Conservation (phyloP, 352 stramenopile genomes). For the Phytophthora cajani region DNA sequence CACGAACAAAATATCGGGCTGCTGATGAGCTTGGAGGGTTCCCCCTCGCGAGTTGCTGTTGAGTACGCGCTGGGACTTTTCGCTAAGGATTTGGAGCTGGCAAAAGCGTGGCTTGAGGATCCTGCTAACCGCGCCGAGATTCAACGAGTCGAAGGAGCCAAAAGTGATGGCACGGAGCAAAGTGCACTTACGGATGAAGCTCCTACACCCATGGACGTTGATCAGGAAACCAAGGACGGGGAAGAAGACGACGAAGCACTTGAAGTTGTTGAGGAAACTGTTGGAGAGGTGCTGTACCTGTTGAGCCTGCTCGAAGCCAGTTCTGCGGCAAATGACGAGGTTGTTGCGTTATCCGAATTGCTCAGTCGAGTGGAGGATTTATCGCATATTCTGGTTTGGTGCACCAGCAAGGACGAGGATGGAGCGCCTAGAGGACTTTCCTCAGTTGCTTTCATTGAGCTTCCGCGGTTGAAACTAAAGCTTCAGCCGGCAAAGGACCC, state of each 20-base stretch:
- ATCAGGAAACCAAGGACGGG: slow-evolving; percentile 59
- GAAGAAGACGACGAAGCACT: slow-evolving; percentile 58
- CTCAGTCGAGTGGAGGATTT: slow-evolving; percentile 96
- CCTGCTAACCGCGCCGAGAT: slow-evolving; percentile 71
- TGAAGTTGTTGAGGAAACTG: slow-evolving; percentile 64
- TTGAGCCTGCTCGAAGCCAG: slow-evolving; percentile 93
- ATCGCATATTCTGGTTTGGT: slow-evolving; percentile 98
- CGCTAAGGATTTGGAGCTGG: slow-evolving; percentile 65
- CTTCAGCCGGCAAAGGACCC: slow-evolving; percentile 80
- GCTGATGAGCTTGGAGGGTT: slow-evolving; percentile 68
- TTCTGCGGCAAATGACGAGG: slow-evolving; percentile 45
- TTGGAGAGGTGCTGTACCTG: slow-evolving; percentile 88
- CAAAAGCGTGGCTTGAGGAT: slow-evolving; percentile 70
- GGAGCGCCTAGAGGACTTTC: slow-evolving; percentile 11
- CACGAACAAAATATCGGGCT: slow-evolving; percentile 74
- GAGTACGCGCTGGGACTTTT: slow-evolving; percentile 81
- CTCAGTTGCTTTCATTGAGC: slow-evolving; percentile 95
- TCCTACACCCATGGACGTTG: slow-evolving; percentile 47
- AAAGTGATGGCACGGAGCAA: slow-evolving; percentile 4
- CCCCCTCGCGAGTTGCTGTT: slow-evolving; percentile 56
- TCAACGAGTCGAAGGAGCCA: slow-evolving; percentile 50
- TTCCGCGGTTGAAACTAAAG: slow-evolving; percentile 97
- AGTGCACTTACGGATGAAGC: not conserved
- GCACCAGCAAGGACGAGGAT: slow-evolving; percentile 45
- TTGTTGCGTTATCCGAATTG: slow-evolving; percentile 84